Conservation (phyloP, 163 green algal genomes). For the Scenedesmus sp. region DNA sequence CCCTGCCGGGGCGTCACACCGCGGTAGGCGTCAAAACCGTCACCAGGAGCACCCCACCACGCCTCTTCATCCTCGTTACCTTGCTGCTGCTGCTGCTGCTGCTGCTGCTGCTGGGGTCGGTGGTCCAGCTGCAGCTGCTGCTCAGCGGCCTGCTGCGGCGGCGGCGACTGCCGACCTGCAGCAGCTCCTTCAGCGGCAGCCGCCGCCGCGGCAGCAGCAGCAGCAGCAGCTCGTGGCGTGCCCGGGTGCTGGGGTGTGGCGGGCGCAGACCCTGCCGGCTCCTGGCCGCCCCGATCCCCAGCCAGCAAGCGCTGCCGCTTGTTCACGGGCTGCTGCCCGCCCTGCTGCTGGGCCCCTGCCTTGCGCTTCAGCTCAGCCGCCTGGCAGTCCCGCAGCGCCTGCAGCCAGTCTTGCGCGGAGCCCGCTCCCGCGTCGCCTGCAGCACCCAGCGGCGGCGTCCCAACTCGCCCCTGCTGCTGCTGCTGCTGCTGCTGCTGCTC, state of each 20-base stretch:
- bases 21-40: constrained; percentile 28
- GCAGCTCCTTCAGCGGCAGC: neutral
- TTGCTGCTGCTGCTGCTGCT: constrained; percentile 32
- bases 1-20: constrained; percentile 28
- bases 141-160: neutral
- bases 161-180: neutral
- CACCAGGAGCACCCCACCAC: neutral
- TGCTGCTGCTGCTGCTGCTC: constrained; percentile 6
- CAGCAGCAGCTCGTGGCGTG: neutral
- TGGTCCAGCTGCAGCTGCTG: constrained; percentile 7
- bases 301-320: neutral
- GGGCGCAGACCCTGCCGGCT: neutral
- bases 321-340: neutral
- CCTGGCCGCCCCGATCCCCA: neutral
- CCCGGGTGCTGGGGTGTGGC: neutral
- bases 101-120: too few species aligned
- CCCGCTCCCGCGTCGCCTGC: neutral
- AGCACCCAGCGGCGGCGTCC: neutral
- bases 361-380: constrained; percentile 32
- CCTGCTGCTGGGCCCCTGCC: neutral
- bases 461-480: neutral
- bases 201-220: too few species aligned
- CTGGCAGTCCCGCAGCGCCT: constrained; percentile 3
- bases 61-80: neutral
- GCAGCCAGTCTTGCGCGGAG: neutral